Evolutionary conservation across 2,329 filamentous ascomycete genomes (phyloP).

Genomic region (Coniochaeta sp.): DNA sequence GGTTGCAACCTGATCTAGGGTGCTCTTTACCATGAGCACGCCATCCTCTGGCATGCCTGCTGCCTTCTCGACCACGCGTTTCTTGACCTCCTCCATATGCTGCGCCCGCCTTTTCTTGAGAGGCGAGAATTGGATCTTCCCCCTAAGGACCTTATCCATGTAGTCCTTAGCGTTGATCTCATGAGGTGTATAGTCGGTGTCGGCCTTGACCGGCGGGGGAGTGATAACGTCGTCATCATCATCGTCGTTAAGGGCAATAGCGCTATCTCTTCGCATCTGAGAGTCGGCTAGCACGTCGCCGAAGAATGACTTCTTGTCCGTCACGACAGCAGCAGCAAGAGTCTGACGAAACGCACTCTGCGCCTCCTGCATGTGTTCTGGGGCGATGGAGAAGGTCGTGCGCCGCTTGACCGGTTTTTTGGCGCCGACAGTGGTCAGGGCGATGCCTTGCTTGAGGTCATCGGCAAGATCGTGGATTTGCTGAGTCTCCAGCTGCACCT

Average conservation of each 20-base stretch:
- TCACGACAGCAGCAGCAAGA: not conserved
- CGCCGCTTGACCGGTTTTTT: not conserved
- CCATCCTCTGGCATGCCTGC: not conserved
- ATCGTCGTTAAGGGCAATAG: not conserved
- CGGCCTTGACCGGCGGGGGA: not conserved
- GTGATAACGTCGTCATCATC: not conserved
- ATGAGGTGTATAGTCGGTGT: constrained; percentile 1
- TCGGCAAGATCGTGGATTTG: not conserved
- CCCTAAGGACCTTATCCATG: not conserved
- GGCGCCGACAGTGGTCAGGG: not conserved
- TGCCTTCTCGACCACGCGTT: not conserved
- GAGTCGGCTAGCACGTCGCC: not conserved
- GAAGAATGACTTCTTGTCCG: not conserved
- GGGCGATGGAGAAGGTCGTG: not conserved
- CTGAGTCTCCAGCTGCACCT: not conserved
- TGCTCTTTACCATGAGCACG: constrained; percentile 1
- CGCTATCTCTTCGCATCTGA: not conserved
- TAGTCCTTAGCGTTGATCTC: constrained; percentile 3
- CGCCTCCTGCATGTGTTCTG: not conserved
- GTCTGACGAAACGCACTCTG: not conserved
- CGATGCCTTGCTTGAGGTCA: not conserved
- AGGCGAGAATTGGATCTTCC: not conserved
- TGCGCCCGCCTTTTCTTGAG: not conserved
- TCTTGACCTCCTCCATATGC: not conserved
- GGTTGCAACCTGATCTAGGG: not conserved